These are phyloP conservation scores for Quercus cerris DNA, from an alignment of 306 rosid species.

Conservation along the genomic window DNA sequence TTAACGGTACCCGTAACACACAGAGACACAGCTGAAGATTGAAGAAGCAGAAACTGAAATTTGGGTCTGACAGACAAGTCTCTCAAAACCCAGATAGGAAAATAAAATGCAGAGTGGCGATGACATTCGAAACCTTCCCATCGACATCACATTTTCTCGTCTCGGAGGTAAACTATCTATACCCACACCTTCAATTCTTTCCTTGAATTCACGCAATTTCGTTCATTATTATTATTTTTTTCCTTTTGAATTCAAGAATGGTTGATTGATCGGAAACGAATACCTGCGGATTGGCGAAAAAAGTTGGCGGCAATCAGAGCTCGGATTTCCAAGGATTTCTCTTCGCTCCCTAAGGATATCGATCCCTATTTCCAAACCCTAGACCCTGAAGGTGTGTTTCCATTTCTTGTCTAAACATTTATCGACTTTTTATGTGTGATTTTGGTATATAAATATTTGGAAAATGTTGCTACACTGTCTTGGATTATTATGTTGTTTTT, in stretches of 20 bases:
- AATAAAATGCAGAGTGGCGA: constrained; percentile 61
- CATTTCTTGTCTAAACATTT: background rate
- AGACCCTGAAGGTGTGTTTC: constrained; percentile 56
- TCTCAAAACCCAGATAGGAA: background rate
- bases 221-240: background rate
- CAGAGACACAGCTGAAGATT: too few species aligned
- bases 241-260: constrained; percentile 52
- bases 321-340: constrained; percentile 70
- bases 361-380: constrained; percentile 72
- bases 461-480: background rate
- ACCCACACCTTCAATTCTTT: background rate
- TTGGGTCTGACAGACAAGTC: background rate
- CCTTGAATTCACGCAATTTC: background rate
- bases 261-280: constrained; percentile 89
- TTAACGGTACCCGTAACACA: too few species aligned
- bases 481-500: background rate
- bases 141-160: constrained; percentile 90
- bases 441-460: background rate
- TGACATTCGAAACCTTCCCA: constrained; percentile 75
- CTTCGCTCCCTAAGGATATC: constrained; percentile 71
- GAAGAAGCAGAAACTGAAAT: background rate
- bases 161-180: constrained; percentile 60
- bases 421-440: background rate
- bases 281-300: constrained; percentile 88
- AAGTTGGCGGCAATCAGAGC: constrained; percentile 63